A percentile compares a stretch with the other conserved stretches of the same genome.
phyloP scores from a whole-genome alignment of 495 filamentous ascomycete genomes.

The Lasiosphaeriaceae sp. region DNA sequence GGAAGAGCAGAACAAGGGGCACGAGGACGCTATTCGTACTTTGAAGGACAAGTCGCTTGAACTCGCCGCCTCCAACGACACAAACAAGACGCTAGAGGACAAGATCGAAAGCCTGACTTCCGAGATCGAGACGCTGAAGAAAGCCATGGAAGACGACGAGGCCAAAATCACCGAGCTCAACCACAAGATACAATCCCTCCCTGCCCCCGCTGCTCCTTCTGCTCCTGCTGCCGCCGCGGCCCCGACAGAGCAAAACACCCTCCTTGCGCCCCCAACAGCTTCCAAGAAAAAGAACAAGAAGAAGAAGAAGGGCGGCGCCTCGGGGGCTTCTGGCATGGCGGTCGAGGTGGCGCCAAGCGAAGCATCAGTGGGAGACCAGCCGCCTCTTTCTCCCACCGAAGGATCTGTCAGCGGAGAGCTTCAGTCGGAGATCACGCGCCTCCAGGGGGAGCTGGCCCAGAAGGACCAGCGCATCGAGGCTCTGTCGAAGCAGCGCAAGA shows the following conservation, averaged over 20 bases:
- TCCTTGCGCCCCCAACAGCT: slow-evolving; percentile 16
- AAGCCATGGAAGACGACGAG: slow-evolving; percentile 29
- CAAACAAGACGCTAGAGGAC: slow-evolving; percentile 26
- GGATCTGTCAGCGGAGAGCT: slow-evolving; percentile 27
- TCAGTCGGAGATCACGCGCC: slow-evolving; percentile 35
- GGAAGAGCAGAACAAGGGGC: slow-evolving; percentile 31
- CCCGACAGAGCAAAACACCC: slow-evolving; percentile 7
- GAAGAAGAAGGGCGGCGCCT: slow-evolving; percentile 66
- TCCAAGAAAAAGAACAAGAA: slow-evolving; percentile 90
- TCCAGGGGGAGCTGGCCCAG: slow-evolving; percentile 61
- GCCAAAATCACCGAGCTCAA: slow-evolving; percentile 29
- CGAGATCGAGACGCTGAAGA: slow-evolving; percentile 36
- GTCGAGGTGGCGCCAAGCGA: slow-evolving; percentile 23
- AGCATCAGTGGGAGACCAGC: slow-evolving; percentile 21
- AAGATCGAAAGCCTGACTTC: slow-evolving; percentile 29
- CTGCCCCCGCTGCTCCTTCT: slow-evolving; percentile 8
- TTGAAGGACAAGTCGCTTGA: slow-evolving; percentile 21
- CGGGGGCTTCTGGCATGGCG: slow-evolving; percentile 15
- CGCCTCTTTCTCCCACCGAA: slow-evolving; percentile 21
- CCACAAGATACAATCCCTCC: slow-evolving; percentile 31
- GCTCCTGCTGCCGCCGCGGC: slow-evolving; percentile 15
- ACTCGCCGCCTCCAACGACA: slow-evolving; percentile 26
- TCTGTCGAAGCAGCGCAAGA: slow-evolving; percentile 61
- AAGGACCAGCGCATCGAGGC: slow-evolving; percentile 69
- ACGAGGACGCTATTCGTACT: neutral